These are phyloP conservation scores for Citrus inodora DNA, from an alignment of 345 rosid species.

Conservation along the genomic window DNA sequence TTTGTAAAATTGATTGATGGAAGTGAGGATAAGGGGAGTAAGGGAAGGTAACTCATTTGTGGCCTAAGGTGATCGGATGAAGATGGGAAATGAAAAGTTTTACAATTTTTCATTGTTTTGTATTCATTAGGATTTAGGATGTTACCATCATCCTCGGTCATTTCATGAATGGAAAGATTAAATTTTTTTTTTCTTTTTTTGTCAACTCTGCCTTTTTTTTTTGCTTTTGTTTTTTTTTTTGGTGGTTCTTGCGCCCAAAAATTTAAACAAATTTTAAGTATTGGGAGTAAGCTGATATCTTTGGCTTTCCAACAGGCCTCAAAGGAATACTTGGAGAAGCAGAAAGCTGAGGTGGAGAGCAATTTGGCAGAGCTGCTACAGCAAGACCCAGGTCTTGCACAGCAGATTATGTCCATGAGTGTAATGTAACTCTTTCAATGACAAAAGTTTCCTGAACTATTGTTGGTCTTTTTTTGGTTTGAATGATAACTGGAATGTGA, in stretches of 20 bases:
- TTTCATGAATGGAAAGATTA: not conserved
- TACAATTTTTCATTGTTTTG: not conserved
- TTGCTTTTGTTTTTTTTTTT: not conserved
- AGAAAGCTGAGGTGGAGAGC: slow-evolving; percentile 75
- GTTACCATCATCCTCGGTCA: not conserved
- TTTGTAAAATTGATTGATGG: not conserved
- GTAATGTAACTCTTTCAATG: slow-evolving; percentile 14
- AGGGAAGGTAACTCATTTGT: not conserved
- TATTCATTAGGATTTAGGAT: not conserved
- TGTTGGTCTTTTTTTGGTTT: not conserved
- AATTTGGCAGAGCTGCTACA: slow-evolving; percentile 86
- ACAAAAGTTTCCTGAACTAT: not conserved
- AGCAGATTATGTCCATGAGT: slow-evolving; percentile 83
- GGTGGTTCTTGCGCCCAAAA: not conserved
- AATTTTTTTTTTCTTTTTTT: not conserved
- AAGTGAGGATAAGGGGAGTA: not conserved
- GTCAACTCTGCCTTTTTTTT: not conserved
- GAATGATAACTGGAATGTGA: not conserved
- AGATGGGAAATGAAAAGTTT: not conserved
- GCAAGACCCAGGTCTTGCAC: slow-evolving; percentile 90
- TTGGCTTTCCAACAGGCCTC: slow-evolving; percentile 50
- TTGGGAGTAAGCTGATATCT: not conserved
- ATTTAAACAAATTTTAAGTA: not conserved
- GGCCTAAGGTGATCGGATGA: not conserved
- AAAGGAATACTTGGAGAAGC: slow-evolving; percentile 91